These are phyloP conservation scores for Heliamphora exappendiculata DNA, from an alignment of 148 eudicot genomes.

Conservation along the genomic window DNA sequence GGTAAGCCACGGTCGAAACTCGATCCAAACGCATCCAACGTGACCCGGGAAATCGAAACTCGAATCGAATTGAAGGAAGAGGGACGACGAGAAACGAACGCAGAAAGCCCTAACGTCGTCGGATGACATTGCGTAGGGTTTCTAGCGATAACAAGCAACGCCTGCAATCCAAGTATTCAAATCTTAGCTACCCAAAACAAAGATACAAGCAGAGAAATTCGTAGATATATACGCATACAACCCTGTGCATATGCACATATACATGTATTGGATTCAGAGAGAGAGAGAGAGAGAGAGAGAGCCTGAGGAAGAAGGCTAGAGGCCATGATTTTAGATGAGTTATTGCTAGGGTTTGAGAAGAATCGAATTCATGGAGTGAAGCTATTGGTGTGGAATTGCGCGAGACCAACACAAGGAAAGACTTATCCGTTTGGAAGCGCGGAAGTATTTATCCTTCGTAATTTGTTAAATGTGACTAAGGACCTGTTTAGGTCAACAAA, in stretches of 20 bases:
- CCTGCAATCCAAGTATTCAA: slow-evolving; percentile 21
- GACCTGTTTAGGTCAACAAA: too few relatives aligned
- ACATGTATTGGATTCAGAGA: neutral
- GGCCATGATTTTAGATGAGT: slow-evolving; percentile 23
- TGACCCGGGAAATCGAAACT: slow-evolving; percentile 23
- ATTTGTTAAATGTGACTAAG: too few relatives aligned
- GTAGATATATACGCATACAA: neutral
- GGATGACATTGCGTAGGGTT: slow-evolving; percentile 29
- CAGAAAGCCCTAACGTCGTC: slow-evolving; percentile 35
- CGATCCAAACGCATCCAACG: slow-evolving; percentile 14
- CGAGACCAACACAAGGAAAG: too few relatives aligned
- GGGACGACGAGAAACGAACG: slow-evolving; percentile 22
- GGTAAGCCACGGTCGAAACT: slow-evolving; percentile 9
- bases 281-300: neutral
- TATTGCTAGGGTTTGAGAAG: neutral
- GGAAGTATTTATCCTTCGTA: too few relatives aligned
- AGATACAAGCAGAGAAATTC: neutral
- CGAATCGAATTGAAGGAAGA: slow-evolving; percentile 18
- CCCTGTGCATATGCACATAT: neutral
- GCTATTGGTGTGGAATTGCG: too few relatives aligned
- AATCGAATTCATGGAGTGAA: slow-evolving; percentile 5
- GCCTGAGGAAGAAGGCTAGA: slow-evolving; percentile 42
- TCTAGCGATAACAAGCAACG: slow-evolving; percentile 27
- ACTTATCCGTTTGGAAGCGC: too few relatives aligned
- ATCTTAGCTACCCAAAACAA: neutral